Percentiles rank a stretch among this genome's conserved stretches.
Evolutionary conservation across 495 filamentous ascomycete species (phyloP).

Genomic region (Talaromyces ruber): DNA sequence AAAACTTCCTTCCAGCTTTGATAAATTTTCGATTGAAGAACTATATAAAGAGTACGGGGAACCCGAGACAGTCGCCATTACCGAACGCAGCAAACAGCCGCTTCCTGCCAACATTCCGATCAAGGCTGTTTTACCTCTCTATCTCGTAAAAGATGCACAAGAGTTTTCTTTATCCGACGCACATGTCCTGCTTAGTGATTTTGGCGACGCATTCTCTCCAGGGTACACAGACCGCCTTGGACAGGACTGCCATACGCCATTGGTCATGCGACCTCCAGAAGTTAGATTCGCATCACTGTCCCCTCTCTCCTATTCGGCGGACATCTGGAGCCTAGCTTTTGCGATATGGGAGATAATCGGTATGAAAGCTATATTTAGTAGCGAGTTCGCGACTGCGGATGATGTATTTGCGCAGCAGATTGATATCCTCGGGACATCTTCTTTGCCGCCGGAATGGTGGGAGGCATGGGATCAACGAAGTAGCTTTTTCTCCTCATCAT

Average conservation of each 20-base stretch:
- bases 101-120: conserved; percentile 7
- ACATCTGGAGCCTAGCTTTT: conserved; percentile 29
- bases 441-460: conserved; percentile 4
- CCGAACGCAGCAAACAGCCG: conserved; percentile 2
- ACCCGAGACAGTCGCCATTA: conserved; percentile 11
- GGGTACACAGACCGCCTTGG: conserved; percentile 3
- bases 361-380: conserved; percentile 25
- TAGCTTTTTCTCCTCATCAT: background rate
- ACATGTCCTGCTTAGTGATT: conserved; percentile 7
- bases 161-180: conserved; percentile 2
- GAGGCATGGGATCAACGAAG: conserved; percentile 2
- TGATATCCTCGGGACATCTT: conserved; percentile 18
- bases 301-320: conserved; percentile 20
- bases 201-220: conserved; percentile 7
- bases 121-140: conserved; percentile 4
- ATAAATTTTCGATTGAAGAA: conserved; percentile 15
- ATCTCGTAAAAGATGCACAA: conserved; percentile 4
- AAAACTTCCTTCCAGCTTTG: conserved; percentile 24
- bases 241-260: conserved; percentile 9
- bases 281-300: conserved; percentile 18
- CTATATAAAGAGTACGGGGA: conserved; percentile 17
- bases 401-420: conserved; percentile 19
- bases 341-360: conserved; percentile 29
- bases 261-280: conserved; percentile 20
- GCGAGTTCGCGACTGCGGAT: conserved; percentile 15